Evolutionary conservation across 192 early-diverging fungal genomes (phyloP).

Genomic region (Gaertneriomyces semiglobifer): DNA sequence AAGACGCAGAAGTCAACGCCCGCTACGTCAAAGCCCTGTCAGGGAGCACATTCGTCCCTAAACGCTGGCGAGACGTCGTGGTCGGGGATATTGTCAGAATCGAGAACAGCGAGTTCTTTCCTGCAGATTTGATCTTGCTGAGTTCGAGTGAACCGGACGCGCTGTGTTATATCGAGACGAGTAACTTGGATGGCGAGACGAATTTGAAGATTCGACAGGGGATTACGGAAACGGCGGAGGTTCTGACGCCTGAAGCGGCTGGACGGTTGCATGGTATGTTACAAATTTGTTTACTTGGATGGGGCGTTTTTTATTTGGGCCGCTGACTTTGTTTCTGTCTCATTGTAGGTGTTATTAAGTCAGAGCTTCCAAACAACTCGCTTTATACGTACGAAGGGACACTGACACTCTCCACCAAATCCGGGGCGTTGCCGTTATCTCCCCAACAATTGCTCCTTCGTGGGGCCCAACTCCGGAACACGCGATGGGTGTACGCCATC

Average conservation of each 20-base stretch:
- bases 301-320: too few species aligned
- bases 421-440: slow-evolving; percentile 63
- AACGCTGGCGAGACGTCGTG: slow-evolving; percentile 73
- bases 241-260: slow-evolving; percentile 67
- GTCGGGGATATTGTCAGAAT: slow-evolving; percentile 94
- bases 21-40: slow-evolving; percentile 39
- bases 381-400: slow-evolving; percentile 95
- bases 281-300: neutral
- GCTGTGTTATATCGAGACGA: slow-evolving; percentile 96
- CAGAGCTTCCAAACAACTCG: slow-evolving; percentile 91
- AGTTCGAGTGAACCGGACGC: slow-evolving; percentile 94
- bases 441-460: slow-evolving; percentile 87
- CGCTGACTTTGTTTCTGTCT: neutral
- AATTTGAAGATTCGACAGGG: slow-evolving; percentile 98
- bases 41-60: slow-evolving; percentile 64
- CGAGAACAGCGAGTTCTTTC: slow-evolving; percentile 82
- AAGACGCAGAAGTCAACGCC: slow-evolving; percentile 47
- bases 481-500: slow-evolving; percentile 92
- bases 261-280: slow-evolving; percentile 38
- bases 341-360: slow-evolving; percentile 61
- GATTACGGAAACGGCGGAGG: slow-evolving; percentile 73
- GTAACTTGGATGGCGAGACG: slow-evolving; percentile 96
- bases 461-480: slow-evolving; percentile 94
- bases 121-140: slow-evolving; percentile 88
- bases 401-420: slow-evolving; percentile 51